Percentiles rank a stretch among this genome's conserved stretches.
Conservation (phyloP, 2,329 filamentous ascomycete genomes). For the Diplocarpon mali region DNA sequence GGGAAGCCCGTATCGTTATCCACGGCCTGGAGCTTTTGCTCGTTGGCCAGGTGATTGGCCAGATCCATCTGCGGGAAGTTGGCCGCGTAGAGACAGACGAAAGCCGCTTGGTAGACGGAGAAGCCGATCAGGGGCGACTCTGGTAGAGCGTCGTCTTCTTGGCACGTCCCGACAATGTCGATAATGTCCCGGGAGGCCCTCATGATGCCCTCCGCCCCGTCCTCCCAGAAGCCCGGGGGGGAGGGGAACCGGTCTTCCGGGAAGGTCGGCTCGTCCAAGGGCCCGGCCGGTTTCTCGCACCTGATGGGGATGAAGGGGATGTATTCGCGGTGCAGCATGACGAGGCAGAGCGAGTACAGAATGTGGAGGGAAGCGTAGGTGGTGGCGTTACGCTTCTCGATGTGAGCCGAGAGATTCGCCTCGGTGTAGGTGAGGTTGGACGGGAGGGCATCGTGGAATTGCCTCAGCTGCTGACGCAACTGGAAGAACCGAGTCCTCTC, state of each 20-base stretch:
- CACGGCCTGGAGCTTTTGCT: neutral
- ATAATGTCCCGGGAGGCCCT: conserved; percentile 51
- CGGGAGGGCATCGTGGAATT: conserved; percentile 44
- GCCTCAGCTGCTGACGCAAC: conserved; percentile 39
- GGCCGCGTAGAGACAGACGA: conserved; percentile 53
- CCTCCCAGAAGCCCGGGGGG: conserved; percentile 48
- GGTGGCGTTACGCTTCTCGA: conserved; percentile 50
- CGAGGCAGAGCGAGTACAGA: conserved; percentile 51
- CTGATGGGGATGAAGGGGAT: conserved; percentile 53
- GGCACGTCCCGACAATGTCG: conserved; percentile 51
- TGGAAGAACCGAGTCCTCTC: conserved; percentile 41
- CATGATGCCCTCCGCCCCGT: conserved; percentile 52
- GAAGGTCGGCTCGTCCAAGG: conserved; percentile 48
- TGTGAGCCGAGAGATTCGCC: conserved; percentile 54
- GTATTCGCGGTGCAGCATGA: conserved; percentile 59
- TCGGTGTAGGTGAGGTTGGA: conserved; percentile 41
- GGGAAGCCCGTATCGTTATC: conserved; percentile 18
- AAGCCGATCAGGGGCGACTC: conserved; percentile 60
- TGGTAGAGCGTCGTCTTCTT: conserved; percentile 44
- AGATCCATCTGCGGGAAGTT: conserved; percentile 61
- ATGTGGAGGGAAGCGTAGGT: conserved; percentile 58
- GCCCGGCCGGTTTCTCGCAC: conserved; percentile 38
- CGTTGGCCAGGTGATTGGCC: conserved; percentile 37
- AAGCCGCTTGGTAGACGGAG: conserved; percentile 54
- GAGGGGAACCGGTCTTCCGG: conserved; percentile 34